These are phyloP conservation scores for Pogostemon cablin DNA, from an alignment of 257 asterid species.

Conservation along the genomic window DNA sequence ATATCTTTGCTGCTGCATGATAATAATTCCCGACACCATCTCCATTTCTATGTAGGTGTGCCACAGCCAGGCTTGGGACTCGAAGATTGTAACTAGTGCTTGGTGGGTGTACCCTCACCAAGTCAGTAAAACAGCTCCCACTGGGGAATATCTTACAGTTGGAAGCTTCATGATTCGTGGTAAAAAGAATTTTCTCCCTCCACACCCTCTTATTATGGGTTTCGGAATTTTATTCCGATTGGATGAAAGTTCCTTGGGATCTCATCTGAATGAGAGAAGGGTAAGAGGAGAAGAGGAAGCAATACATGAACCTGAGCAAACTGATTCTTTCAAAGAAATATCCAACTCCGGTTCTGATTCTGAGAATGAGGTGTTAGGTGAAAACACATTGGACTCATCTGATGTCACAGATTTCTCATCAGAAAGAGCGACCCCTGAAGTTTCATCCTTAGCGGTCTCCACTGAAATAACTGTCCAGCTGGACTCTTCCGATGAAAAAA, in stretches of 20 bases:
- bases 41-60: constrained; percentile 67
- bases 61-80: constrained; percentile 99
- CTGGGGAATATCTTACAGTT: constrained; percentile 96
- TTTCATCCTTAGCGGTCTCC: constrained; percentile 38
- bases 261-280: constrained; percentile 98
- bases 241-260: constrained; percentile 97
- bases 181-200: constrained; percentile 96
- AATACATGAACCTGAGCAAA: constrained; percentile 55
- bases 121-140: constrained; percentile 98
- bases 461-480: constrained; percentile 42
- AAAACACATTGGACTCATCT: constrained; percentile 47
- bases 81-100: constrained; percentile 98
- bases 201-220: constrained; percentile 96
- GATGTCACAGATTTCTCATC: constrained; percentile 37
- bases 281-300: constrained; percentile 97
- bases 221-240: constrained; percentile 92
- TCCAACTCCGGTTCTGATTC: constrained; percentile 73
- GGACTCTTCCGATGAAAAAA: constrained; percentile 40
- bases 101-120: constrained; percentile 99
- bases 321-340: constrained; percentile 60
- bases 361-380: constrained; percentile 60
- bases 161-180: constrained; percentile 99
- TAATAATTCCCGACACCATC: constrained; percentile 9
- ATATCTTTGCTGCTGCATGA: constrained; percentile 19
- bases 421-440: constrained; percentile 36